Percentiles rank a stretch among this genome's conserved stretches.
Evolutionary conservation across 805 yeast species (phyloP).

Genomic region (Lachancea lanzarotensis): DNA sequence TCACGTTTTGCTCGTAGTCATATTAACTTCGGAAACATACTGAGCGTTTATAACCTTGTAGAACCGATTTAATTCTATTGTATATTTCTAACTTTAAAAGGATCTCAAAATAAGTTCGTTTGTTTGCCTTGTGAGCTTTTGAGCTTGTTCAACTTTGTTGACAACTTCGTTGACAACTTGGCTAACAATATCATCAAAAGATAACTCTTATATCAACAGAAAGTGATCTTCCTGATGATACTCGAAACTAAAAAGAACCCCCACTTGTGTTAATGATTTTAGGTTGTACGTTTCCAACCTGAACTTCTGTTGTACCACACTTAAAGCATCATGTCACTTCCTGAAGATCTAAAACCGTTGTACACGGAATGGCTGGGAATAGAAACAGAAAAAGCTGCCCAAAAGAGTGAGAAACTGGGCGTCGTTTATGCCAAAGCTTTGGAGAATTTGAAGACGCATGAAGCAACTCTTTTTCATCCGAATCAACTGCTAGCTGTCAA

Average conservation of each 20-base stretch:
- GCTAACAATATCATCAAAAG: too few relatives aligned
- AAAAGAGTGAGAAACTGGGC: slow-evolving; percentile 47
- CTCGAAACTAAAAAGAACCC: too few relatives aligned
- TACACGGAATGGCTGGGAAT: slow-evolving; percentile 56
- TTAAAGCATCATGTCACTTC: slow-evolving; percentile 31
- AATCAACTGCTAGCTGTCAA: slow-evolving; percentile 52
- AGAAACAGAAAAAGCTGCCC: slow-evolving; percentile 39
- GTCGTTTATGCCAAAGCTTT: slow-evolving; percentile 51
- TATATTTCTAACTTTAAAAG: slow-evolving; percentile 5
- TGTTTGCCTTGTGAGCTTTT: too few relatives aligned
- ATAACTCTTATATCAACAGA: too few relatives aligned
- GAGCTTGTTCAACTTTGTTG: too few relatives aligned
- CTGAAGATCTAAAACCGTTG: slow-evolving; percentile 44
- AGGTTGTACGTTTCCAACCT: too few relatives aligned
- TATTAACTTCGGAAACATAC: slow-evolving; percentile 12
- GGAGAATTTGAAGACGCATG: slow-evolving; percentile 39
- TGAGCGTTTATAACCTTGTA: slow-evolving; percentile 6
- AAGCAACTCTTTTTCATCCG: slow-evolving; percentile 46
- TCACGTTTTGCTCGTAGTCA: slow-evolving; percentile 1
- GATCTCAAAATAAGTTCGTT: neutral
- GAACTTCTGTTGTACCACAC: too few relatives aligned
- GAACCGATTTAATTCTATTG: slow-evolving; percentile 6
- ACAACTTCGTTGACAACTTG: too few relatives aligned
- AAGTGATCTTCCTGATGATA: too few relatives aligned
- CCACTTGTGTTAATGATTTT: too few relatives aligned